A percentile compares a stretch with the other conserved stretches of the same genome.
Evolutionary conservation across 495 filamentous ascomycete genomes (phyloP).

Genomic region (Staphylotrichum longicolle): DNA sequence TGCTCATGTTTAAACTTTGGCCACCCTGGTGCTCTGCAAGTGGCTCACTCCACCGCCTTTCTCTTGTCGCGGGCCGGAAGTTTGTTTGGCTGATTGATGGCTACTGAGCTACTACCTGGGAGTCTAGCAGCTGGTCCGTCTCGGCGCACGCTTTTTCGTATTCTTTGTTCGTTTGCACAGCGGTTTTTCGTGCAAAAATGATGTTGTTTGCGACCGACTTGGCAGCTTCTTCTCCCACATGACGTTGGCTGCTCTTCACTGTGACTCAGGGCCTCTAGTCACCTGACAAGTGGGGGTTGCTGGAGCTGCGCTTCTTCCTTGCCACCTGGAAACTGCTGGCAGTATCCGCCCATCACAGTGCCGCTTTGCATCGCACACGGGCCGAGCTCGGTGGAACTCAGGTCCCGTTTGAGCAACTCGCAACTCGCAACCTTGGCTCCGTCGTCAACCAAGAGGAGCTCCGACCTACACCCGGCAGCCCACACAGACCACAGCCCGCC

Average conservation of each 20-base stretch:
- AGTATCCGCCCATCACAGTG: constrained; percentile 20
- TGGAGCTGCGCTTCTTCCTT: neutral
- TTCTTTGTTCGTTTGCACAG: constrained; percentile 2
- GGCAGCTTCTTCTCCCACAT: constrained; percentile 24
- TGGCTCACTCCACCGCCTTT: constrained; percentile 25
- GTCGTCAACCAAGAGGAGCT: constrained; percentile 9
- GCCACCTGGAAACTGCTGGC: constrained; percentile 19
- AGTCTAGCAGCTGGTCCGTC: neutral
- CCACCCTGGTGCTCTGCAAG: constrained; percentile 15
- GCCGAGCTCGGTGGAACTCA: constrained; percentile 6
- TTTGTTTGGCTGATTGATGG: neutral
- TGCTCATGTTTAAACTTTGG: constrained; percentile 29
- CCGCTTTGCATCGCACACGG: constrained; percentile 8
- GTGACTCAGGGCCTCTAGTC: constrained; percentile 35
- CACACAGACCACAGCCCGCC: neutral
- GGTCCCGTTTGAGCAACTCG: neutral
- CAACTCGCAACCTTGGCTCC: neutral
- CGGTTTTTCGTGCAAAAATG: constrained; percentile 12
- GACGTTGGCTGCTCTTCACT: constrained; percentile 31
- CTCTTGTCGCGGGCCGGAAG: constrained; percentile 4
- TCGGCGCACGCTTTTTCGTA: neutral
- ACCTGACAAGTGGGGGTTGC: constrained; percentile 34
- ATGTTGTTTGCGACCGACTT: constrained; percentile 12
- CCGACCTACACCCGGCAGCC: constrained; percentile 1
- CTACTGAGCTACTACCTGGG: neutral